These are phyloP conservation scores for Puya raimondii DNA, from an alignment of 176 grass and related monocot genomes.

Conservation along the genomic window DNA sequence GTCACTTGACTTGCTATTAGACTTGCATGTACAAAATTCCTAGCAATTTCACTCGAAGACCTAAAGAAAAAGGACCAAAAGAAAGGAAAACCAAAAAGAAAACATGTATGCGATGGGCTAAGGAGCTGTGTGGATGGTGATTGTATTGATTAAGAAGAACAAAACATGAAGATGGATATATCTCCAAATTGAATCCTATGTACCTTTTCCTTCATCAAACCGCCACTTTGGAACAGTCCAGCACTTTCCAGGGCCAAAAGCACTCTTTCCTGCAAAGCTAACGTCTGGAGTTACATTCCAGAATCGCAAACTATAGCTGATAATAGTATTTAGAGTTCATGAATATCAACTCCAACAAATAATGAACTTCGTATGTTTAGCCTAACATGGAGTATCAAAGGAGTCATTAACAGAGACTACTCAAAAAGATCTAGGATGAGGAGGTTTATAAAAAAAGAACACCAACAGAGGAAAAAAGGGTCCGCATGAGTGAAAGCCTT, in stretches of 20 bases:
- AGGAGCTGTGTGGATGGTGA: no score
- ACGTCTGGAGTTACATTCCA: slow-evolving; percentile 1
- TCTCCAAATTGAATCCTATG: not conserved
- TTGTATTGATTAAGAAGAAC: not conserved
- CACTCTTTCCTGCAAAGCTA: slow-evolving; percentile 51
- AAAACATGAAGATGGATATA: not conserved
- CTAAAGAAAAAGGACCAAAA: not conserved
- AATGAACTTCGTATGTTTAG: no score
- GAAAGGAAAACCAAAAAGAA: not conserved
- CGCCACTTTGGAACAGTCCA: slow-evolving; percentile 57
- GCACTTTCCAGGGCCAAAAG: slow-evolving; percentile 59
- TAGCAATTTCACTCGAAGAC: not conserved
- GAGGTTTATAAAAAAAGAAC: no score
- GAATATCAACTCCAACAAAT: not conserved
- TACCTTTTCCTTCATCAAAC: slow-evolving; percentile 94
- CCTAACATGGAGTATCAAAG: no score
- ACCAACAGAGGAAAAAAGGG: not conserved
- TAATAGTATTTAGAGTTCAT: no score
- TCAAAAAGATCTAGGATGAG: not conserved
- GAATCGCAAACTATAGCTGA: not conserved
- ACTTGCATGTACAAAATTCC: not conserved
- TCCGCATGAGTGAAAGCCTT: not conserved
- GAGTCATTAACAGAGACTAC: not conserved
- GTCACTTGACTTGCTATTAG: not conserved
- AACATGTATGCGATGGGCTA: not conserved